Percentiles rank a stretch among this genome's conserved stretches.
These are phyloP conservation scores for Vitis hybrid DNA, from an alignment of 177 flowering plant genomes.

Conservation along the genomic window DNA sequence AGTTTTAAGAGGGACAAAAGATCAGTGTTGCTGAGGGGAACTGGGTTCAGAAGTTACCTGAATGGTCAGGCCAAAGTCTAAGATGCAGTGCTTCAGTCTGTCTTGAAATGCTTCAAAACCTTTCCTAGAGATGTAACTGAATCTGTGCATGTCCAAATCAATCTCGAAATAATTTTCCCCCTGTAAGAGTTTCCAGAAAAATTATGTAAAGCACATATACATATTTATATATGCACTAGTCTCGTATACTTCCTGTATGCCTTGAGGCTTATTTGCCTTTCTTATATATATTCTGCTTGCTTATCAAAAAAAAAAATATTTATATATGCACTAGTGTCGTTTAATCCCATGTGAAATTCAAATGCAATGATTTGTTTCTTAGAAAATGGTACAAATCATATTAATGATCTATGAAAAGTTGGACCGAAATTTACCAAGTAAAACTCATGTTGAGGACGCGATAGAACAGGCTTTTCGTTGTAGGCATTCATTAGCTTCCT, in stretches of 20 bases:
- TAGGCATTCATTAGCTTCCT: conserved; percentile 41
- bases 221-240: neutral
- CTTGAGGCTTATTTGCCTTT: no score
- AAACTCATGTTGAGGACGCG: conserved; percentile 50
- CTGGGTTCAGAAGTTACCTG: conserved; percentile 24
- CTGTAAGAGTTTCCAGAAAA: conserved; percentile 16
- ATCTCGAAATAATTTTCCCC: conserved; percentile 44
- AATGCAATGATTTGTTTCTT: no score
- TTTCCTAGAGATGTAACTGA: conserved; percentile 39
- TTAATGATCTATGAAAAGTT: no score
- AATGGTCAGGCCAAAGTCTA: conserved; percentile 42
- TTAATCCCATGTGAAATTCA: no score
- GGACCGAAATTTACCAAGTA: conserved; percentile 23
- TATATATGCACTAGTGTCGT: neutral
- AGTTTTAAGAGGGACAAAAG: no score
- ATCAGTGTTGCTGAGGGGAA: neutral
- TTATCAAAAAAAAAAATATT: no score
- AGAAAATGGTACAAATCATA: no score
- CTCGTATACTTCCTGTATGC: no score
- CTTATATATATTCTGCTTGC: no score
- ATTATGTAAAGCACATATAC: neutral
- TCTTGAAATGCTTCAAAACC: conserved; percentile 33
- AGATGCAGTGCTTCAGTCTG: conserved; percentile 36
- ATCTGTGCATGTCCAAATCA: conserved; percentile 40
- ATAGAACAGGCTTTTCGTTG: conserved; percentile 45